A percentile compares a stretch with the other conserved stretches of the same genome.
Evolutionary conservation across 495 filamentous ascomycete genomes (phyloP).

Genomic region (Neurospora pannonica): DNA sequence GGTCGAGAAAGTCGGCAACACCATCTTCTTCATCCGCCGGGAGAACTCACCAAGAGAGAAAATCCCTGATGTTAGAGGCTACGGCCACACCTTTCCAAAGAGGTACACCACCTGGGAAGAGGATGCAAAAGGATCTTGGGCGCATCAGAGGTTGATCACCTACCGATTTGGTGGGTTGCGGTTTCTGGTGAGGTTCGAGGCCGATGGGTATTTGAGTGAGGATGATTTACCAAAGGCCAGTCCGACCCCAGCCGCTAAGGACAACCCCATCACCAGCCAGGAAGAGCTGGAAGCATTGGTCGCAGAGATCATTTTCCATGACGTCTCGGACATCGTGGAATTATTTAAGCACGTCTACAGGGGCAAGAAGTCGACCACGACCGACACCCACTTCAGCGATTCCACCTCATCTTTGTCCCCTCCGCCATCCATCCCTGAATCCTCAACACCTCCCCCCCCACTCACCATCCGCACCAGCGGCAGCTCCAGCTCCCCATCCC

Average conservation of each 20-base stretch:
- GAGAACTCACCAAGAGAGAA: conserved; percentile 45
- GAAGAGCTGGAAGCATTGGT: too few relatives aligned
- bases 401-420: background rate
- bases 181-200: conserved; percentile 49
- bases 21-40: conserved; percentile 52
- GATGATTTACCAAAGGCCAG: conserved; percentile 1
- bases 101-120: conserved; percentile 51
- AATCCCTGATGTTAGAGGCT: conserved; percentile 46
- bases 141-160: conserved; percentile 52
- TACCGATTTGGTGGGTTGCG: conserved; percentile 49
- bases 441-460: background rate
- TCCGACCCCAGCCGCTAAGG: background rate
- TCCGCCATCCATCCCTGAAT: background rate
- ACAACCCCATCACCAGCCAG: too few relatives aligned
- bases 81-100: conserved; percentile 56
- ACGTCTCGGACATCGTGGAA: background rate
- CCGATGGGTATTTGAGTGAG: conserved; percentile 43
- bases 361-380: background rate
- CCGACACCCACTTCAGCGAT: background rate
- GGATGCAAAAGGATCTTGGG: conserved; percentile 40
- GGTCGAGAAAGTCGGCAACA: conserved; percentile 49
- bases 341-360: background rate
- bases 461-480: background rate
- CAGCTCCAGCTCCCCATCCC: background rate
- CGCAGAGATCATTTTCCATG: background rate